Percentiles rank a stretch among this genome's conserved stretches.
Conservation (phyloP, 2,329 filamentous ascomycete genomes). For the Zalaria sp. region DNA sequence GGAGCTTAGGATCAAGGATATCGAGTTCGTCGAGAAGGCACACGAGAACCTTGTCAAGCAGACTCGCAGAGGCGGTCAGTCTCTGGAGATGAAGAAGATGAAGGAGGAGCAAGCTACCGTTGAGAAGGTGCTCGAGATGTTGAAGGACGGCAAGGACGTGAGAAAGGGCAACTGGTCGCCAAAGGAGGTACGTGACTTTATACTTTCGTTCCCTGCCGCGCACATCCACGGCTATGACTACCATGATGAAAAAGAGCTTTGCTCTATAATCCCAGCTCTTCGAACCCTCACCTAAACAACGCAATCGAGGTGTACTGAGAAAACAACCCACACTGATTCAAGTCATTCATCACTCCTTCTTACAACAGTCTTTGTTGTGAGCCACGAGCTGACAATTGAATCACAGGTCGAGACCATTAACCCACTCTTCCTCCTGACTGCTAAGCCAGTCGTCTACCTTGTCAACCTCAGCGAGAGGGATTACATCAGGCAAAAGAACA, state of each 20-base stretch:
- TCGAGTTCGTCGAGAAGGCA: constrained; percentile 95
- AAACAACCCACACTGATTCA: constrained; percentile 41
- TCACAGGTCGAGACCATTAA: constrained; percentile 90
- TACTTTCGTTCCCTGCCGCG: constrained; percentile 11
- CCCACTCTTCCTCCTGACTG: constrained; percentile 83
- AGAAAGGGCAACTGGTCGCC: constrained; percentile 78
- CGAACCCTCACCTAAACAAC: constrained; percentile 65
- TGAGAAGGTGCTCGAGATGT: constrained; percentile 70
- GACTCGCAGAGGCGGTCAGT: constrained; percentile 86
- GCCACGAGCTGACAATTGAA: constrained; percentile 11
- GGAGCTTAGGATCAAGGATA: constrained; percentile 93
- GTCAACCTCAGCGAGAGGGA: constrained; percentile 96
- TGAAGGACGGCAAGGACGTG: constrained; percentile 85
- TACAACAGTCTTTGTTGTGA: neutral
- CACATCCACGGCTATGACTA: constrained; percentile 20
- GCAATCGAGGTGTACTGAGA: constrained; percentile 76
- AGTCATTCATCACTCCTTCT: neutral
- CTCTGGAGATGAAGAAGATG: constrained; percentile 93
- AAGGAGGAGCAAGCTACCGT: constrained; percentile 89
- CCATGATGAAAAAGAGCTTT: constrained; percentile 97
- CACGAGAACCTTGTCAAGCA: constrained; percentile 87
- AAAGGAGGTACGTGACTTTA: constrained; percentile 68
- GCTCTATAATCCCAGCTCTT: constrained; percentile 99
- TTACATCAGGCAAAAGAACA: constrained; percentile 98
- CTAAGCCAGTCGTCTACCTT: constrained; percentile 93